phyloP scores from a whole-genome alignment of 1,284 basidiomycete genomes.

The Afroboletus lepidellus region DNA sequence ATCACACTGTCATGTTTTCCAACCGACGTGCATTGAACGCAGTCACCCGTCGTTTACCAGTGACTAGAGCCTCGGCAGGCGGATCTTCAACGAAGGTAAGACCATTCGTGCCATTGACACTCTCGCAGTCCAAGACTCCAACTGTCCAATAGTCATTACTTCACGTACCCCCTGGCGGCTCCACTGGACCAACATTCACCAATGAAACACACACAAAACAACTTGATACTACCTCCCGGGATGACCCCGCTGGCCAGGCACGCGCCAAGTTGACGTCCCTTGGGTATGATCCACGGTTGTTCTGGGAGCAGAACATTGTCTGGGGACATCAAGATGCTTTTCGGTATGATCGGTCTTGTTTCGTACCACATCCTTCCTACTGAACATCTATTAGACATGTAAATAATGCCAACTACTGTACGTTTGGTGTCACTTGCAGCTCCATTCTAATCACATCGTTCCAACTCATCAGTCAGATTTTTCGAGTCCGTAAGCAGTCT shows the following conservation, averaged over 20 bases:
- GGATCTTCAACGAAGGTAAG: slow-evolving; percentile 32
- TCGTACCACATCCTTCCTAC: not conserved
- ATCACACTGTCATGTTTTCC: slow-evolving; percentile 11
- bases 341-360: slow-evolving; percentile 46
- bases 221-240: not conserved
- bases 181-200: slow-evolving; percentile 56
- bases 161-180: slow-evolving; percentile 54
- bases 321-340: slow-evolving; percentile 80
- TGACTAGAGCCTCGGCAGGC: slow-evolving; percentile 14
- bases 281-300: slow-evolving; percentile 59
- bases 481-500: slow-evolving; percentile 56
- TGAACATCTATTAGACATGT: slow-evolving; percentile 53
- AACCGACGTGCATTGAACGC: not conserved
- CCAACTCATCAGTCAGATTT: slow-evolving; percentile 47
- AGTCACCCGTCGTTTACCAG: slow-evolving; percentile 4
- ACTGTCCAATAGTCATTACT: slow-evolving; percentile 39
- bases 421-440: no score
- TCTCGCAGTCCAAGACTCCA: not conserved
- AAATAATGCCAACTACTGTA: slow-evolving; percentile 73
- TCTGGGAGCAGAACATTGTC: slow-evolving; percentile 69
- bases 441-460: slow-evolving; percentile 4
- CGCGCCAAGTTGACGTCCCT: slow-evolving; percentile 42
- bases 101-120: not conserved
- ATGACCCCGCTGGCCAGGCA: slow-evolving; percentile 38
- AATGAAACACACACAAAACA: not conserved